Percentiles rank a stretch among this genome's conserved stretches.
Conservation (phyloP, 495 filamentous ascomycete genomes). For the Neurospora sublineolata region DNA sequence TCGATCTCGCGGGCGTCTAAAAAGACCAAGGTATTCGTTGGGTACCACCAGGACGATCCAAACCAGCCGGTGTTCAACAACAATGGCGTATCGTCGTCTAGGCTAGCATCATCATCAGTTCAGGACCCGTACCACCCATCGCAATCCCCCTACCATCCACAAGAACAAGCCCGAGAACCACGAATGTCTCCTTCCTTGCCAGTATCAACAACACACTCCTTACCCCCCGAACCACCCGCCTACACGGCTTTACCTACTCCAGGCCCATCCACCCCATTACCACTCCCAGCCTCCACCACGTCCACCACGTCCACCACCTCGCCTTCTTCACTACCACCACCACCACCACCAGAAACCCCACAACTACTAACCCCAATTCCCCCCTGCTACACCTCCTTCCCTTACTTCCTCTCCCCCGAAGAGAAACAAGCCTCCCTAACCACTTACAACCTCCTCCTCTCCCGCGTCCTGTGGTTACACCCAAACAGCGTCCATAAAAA, state of each 20-base stretch:
- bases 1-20: not conserved
- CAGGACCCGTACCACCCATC: not conserved
- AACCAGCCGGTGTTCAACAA: not conserved
- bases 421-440: not conserved
- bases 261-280: not conserved
- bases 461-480: not conserved
- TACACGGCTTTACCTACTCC: not conserved
- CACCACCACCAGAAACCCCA: not conserved
- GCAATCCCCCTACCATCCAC: not conserved
- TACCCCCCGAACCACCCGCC: not conserved
- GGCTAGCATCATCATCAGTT: not conserved
- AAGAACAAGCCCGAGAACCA: not conserved
- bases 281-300: not conserved
- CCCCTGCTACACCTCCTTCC: not conserved
- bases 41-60: not conserved
- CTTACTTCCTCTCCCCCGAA: not conserved
- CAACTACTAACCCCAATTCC: not conserved
- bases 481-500: not conserved
- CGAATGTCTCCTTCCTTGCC: not conserved
- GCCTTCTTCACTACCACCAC: not conserved
- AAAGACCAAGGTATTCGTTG: not conserved
- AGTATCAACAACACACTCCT: not conserved
- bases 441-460: not conserved
- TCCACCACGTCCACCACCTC: not conserved
- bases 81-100: not conserved